A percentile compares a stretch with the other conserved stretches of the same genome.
These are phyloP conservation scores for Lumnitzera racemosa DNA, from an alignment of 345 rosid genomes.

Conservation along the genomic window DNA sequence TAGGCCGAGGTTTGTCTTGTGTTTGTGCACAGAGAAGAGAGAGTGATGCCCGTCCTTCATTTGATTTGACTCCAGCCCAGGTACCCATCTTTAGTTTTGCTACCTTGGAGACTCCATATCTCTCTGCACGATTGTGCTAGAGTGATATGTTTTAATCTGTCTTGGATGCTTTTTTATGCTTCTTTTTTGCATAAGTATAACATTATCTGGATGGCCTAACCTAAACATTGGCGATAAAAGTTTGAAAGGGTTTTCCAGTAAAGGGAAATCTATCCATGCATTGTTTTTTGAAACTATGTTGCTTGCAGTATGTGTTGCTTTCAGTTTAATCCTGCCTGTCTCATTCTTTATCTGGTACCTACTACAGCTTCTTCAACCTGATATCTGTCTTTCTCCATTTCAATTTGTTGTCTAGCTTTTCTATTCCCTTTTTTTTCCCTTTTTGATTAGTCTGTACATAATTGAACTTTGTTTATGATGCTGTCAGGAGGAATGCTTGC, in stretches of 20 bases:
- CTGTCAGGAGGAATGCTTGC: conserved; percentile 84
- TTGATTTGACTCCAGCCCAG: conserved; percentile 94
- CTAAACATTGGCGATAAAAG: too few relatives aligned
- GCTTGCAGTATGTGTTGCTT: too few relatives aligned
- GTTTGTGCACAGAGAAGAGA: conserved; percentile 96
- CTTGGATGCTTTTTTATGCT: background rate
- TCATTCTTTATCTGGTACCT: too few relatives aligned
- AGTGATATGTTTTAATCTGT: background rate
- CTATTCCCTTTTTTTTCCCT: too few relatives aligned
- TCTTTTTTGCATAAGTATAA: background rate
- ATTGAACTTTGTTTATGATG: conserved; percentile 6
- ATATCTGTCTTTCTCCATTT: background rate
- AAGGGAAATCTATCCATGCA: background rate
- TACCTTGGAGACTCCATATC: too few relatives aligned
- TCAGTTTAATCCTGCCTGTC: too few relatives aligned
- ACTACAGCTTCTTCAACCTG: too few relatives aligned
- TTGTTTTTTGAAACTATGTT: background rate
- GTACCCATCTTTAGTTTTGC: conserved; percentile 17
- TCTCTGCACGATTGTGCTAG: too few relatives aligned
- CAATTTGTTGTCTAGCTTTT: too few relatives aligned
- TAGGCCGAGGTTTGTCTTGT: conserved; percentile 96
- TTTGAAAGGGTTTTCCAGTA: too few relatives aligned
- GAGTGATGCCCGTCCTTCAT: conserved; percentile 75
- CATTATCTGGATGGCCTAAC: too few relatives aligned
- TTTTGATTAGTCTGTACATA: too few relatives aligned